These are phyloP conservation scores for Wickerhamomyces sydowiorum DNA, from an alignment of 805 yeast species.

Conservation along the genomic window DNA sequence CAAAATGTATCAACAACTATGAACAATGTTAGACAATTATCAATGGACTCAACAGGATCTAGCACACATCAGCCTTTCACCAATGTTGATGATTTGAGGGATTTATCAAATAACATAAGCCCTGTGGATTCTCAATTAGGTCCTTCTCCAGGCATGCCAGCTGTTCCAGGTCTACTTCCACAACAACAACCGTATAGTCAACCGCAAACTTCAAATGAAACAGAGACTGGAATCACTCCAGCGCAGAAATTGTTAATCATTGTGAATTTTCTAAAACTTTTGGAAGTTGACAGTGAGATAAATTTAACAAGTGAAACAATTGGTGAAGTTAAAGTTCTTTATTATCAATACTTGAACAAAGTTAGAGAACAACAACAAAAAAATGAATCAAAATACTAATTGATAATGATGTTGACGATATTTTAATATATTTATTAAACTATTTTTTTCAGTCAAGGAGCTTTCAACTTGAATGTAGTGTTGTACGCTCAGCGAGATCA, in stretches of 20 bases:
- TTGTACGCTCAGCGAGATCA: too few species aligned
- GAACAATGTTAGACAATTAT: background rate
- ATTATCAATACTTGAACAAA: constrained; percentile 1
- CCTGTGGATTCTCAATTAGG: background rate
- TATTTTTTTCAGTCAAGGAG: too few species aligned
- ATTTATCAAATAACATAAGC: background rate
- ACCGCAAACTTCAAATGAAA: background rate
- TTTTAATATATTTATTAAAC: too few species aligned
- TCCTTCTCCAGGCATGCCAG: background rate
- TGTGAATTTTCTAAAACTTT: constrained; percentile 8
- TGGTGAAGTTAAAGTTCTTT: constrained; percentile 4
- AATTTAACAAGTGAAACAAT: constrained; percentile 2
- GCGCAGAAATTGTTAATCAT: constrained; percentile 6
- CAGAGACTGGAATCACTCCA: background rate
- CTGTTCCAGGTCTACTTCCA: background rate
- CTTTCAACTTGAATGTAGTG: too few species aligned
- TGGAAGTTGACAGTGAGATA: constrained; percentile 4
- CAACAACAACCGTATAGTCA: background rate
- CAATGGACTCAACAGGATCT: background rate
- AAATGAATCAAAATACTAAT: too few species aligned
- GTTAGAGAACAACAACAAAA: background rate
- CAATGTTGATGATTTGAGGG: background rate
- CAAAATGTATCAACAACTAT: background rate
- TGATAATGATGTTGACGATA: too few species aligned
- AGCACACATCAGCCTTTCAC: background rate